Conservation (phyloP, 2,329 filamentous ascomycete species). For the Bisporella sp. region DNA sequence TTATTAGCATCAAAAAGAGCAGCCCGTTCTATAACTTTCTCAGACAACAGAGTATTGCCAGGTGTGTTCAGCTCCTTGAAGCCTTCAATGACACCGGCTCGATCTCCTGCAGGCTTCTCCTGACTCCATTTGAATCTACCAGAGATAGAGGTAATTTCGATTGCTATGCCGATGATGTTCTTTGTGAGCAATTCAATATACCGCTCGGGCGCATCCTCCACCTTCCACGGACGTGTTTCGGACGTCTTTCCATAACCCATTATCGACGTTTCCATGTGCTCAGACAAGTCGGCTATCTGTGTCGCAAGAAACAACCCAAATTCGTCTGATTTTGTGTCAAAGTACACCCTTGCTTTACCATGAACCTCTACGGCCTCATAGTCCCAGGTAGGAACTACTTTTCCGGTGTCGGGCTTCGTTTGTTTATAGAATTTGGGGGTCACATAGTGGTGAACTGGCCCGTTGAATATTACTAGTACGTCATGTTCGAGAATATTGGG, state of each 20-base stretch:
- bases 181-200: slow-evolving; percentile 53
- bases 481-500: slow-evolving; percentile 39
- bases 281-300: slow-evolving; percentile 47
- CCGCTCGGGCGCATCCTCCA: slow-evolving; percentile 46
- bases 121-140: slow-evolving; percentile 65
- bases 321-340: slow-evolving; percentile 38
- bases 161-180: slow-evolving; percentile 54
- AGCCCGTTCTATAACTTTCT: neutral
- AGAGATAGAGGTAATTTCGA: slow-evolving; percentile 45
- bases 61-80: slow-evolving; percentile 35
- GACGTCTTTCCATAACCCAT: slow-evolving; percentile 45
- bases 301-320: slow-evolving; percentile 40
- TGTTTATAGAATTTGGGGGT: slow-evolving; percentile 62
- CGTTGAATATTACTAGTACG: slow-evolving; percentile 57
- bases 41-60: neutral
- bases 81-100: slow-evolving; percentile 48
- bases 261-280: slow-evolving; percentile 42
- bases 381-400: slow-evolving; percentile 67
- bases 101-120: slow-evolving; percentile 45
- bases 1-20: slow-evolving; percentile 4
- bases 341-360: slow-evolving; percentile 47
- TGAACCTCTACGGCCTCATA: slow-evolving; percentile 60
- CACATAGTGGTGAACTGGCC: slow-evolving; percentile 53
- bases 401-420: slow-evolving; percentile 57
- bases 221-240: slow-evolving; percentile 41